Percentiles rank a stretch among this genome's conserved stretches.
Evolutionary conservation across 345 rosid genomes (phyloP).

Genomic region (Linum lewisii): DNA sequence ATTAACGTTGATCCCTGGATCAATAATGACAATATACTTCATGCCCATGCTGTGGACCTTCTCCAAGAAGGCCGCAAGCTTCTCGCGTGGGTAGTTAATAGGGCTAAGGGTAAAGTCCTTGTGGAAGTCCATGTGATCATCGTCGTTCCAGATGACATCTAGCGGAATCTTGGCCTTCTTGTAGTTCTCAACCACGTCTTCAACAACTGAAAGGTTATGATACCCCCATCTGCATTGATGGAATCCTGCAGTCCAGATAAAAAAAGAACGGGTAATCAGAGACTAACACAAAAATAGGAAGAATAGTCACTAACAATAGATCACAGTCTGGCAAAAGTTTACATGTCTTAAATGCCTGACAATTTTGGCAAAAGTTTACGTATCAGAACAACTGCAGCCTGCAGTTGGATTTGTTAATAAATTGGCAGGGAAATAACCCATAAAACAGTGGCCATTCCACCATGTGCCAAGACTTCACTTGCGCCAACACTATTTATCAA

Average conservation of each 20-base stretch:
- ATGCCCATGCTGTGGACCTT: slow-evolving; percentile 75
- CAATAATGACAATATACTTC: slow-evolving; percentile 81
- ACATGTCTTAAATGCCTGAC: too few species aligned
- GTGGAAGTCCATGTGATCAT: slow-evolving; percentile 92
- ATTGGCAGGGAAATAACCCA: too few species aligned
- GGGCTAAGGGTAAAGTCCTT: slow-evolving; percentile 91
- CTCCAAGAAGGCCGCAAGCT: slow-evolving; percentile 74
- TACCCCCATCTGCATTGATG: slow-evolving; percentile 99
- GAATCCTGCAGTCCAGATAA: slow-evolving; percentile 46
- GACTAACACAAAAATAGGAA: not conserved
- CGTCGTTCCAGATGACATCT: slow-evolving; percentile 95
- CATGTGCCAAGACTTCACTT: too few species aligned
- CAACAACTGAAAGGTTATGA: slow-evolving; percentile 83
- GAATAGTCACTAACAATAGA: not conserved
- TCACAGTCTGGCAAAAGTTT: not conserved
- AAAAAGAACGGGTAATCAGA: not conserved
- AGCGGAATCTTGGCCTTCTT: slow-evolving; percentile 77
- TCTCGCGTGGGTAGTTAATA: slow-evolving; percentile 50
- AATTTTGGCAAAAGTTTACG: too few species aligned
- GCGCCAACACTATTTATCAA: too few species aligned
- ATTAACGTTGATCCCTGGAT: slow-evolving; percentile 77
- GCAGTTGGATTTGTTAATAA: too few species aligned
- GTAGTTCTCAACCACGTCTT: slow-evolving; percentile 89
- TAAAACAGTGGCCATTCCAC: too few species aligned
- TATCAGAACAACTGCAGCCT: too few species aligned